phyloP scores from a whole-genome alignment of 768 basidiomycete genomes.

The Pulveroboletus ravenelii region DNA sequence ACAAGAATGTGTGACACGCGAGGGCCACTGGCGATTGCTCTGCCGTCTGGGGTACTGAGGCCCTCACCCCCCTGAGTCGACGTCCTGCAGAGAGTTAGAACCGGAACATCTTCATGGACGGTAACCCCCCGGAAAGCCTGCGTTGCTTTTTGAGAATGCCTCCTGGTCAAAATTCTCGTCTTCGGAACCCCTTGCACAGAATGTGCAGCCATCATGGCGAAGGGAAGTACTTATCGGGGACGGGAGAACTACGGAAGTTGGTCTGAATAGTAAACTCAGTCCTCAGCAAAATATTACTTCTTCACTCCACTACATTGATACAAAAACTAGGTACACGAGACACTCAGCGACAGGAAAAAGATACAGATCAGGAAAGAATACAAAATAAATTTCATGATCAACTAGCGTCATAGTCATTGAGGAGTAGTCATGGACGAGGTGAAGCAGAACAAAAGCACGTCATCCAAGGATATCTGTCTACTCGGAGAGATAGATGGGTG shows the following conservation, averaged over 20 bases:
- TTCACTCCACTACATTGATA: background rate
- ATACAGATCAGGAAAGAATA: background rate
- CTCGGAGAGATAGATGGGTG: background rate
- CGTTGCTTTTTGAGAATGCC: background rate
- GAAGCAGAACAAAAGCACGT: background rate
- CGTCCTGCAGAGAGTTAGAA: background rate
- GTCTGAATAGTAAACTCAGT: background rate
- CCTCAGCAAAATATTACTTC: too few relatives aligned
- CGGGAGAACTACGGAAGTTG: too few relatives aligned
- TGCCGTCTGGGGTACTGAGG: background rate
- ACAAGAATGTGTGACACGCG: too few relatives aligned
- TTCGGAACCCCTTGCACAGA: background rate
- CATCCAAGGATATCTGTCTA: background rate
- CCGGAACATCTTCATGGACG: background rate
- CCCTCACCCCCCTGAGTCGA: background rate
- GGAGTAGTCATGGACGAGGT: background rate
- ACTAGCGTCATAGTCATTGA: background rate
- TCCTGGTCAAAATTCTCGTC: background rate
- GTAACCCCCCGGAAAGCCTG: background rate
- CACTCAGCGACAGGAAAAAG: background rate
- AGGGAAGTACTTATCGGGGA: background rate
- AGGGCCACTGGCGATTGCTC: too few relatives aligned
- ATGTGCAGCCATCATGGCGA: background rate
- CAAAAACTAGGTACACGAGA: background rate
- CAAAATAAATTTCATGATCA: background rate